Base-by-base conservation (phyloP, 192 early-diverging fungal species). In the Backusella tarrabulga region DNA sequence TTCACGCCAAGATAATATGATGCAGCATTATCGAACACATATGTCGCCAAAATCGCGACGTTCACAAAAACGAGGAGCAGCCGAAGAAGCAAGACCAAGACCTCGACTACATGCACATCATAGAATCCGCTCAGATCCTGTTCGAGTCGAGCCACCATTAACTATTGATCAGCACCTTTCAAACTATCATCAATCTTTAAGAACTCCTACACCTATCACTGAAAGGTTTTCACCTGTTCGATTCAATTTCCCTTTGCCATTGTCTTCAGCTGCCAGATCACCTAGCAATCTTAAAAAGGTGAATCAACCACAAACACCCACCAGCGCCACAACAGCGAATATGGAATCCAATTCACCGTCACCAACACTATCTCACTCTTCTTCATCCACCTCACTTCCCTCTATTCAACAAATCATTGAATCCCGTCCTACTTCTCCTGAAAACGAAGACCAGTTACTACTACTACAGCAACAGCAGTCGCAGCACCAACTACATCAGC, bases 21-120 rank as follows among this genome's bases (percentile, higher is more conserved):
- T 91, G 90, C 93, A 95, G 73, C 93, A 95, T 77, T 93, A 92
- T 77, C 89, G 92, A 66, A 92, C 92, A 9, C 93, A 95, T 75
- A 84, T 90, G 77, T 91, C 91, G 41, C 78, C 88, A 23, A 90
- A 90, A 72, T 90, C 88, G 21, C 88, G 92, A 44, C 79, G 85
- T 36, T 78, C 83, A 26, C 50, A 78, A 60, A 77, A 76, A 23
- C 34, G 54, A 54, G 68, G 36, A 6, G 46, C 78, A 79, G 41
- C 67, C 68, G 68, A 78, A 75, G 17, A 73, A 38, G 34, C 78
- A 40, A 44, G 54, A 67, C 80, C 80, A 35, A 72, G 68, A 41
- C 80, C 76, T 17, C 71, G 73, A 15, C 68, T 77, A 23, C 80
- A 77, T 75, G 76, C 80, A 21, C 76, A 81, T 41, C 80, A 81